Evolutionary conservation across 805 yeast genomes (phyloP).

Genomic region (Metschnikowia shivogae): DNA sequence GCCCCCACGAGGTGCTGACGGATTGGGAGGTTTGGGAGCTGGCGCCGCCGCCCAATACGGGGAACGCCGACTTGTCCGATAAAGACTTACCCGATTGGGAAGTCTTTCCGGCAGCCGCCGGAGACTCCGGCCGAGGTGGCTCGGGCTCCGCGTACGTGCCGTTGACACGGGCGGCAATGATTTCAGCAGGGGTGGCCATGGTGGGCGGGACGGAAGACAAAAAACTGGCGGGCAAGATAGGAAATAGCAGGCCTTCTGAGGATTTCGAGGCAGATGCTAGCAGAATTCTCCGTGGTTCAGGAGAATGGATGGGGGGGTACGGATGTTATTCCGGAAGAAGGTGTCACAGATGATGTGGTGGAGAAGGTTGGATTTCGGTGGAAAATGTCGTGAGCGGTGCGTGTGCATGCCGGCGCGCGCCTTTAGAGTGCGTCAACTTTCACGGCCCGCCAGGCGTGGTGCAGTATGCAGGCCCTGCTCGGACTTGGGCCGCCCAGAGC

Average conservation of each 20-base stretch:
- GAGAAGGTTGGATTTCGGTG: not conserved
- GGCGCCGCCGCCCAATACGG: conserved; percentile 53
- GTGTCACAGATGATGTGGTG: too few relatives aligned
- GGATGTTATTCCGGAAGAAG: too few relatives aligned
- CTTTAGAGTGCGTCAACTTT: not conserved
- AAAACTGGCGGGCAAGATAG: conserved; percentile 3
- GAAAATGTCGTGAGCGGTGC: not conserved
- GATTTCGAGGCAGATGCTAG: not conserved
- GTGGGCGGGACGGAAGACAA: conserved; percentile 3
- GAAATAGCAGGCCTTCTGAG: not conserved
- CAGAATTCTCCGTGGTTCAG: not conserved
- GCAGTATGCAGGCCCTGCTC: not conserved
- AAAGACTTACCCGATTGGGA: conserved; percentile 36
- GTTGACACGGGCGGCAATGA: conserved; percentile 43
- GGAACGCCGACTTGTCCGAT: conserved; percentile 56
- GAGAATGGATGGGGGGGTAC: too few relatives aligned
- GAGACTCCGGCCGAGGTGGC: not conserved
- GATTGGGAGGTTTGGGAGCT: conserved; percentile 14
- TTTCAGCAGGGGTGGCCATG: conserved; percentile 47
- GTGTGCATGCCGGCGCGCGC: not conserved
- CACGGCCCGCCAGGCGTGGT: not conserved
- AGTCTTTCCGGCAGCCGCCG: conserved; percentile 7
- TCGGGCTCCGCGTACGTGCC: conserved; percentile 19
- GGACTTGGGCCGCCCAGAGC: too few relatives aligned
- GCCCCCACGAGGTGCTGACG: conserved; percentile 41